A percentile compares a stretch with the other conserved stretches of the same genome.
Conservation (phyloP, 2,329 filamentous ascomycete genomes). For the Phaeosphaeriaceae sp. region DNA sequence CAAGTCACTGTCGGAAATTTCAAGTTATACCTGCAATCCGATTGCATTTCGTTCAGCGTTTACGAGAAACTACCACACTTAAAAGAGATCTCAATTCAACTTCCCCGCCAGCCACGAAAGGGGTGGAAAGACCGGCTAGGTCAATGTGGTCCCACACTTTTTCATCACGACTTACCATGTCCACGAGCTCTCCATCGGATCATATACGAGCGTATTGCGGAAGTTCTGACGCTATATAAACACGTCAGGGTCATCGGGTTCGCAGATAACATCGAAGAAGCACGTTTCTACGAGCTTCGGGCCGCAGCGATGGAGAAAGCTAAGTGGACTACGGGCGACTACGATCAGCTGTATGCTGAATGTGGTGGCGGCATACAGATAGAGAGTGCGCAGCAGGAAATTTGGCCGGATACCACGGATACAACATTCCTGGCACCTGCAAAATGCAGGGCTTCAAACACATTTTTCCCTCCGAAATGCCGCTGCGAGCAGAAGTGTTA, state of each 20-base stretch:
- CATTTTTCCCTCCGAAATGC: conserved; percentile 25
- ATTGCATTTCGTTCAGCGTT: conserved; percentile 17
- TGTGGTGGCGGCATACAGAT: conserved; percentile 24
- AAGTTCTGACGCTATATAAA: conserved; percentile 14
- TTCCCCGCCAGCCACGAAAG: conserved; percentile 16
- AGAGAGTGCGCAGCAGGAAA: conserved; percentile 5
- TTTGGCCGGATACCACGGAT: not conserved
- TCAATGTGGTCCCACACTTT: conserved; percentile 19
- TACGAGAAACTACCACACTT: conserved; percentile 30
- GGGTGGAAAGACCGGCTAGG: conserved; percentile 7
- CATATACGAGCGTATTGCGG: conserved; percentile 33
- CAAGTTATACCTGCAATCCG: not conserved
- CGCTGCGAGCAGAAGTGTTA: conserved; percentile 14
- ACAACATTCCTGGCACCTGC: not conserved
- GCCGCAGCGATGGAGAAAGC: not conserved
- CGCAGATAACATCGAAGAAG: conserved; percentile 26
- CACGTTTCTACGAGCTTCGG: conserved; percentile 11
- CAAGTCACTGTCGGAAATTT: conserved; percentile 24
- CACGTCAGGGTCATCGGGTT: conserved; percentile 21
- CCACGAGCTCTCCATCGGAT: conserved; percentile 27
- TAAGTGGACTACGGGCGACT: conserved; percentile 17
- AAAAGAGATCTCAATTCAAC: conserved; percentile 22
- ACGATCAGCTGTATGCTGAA: conserved; percentile 22
- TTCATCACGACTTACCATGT: conserved; percentile 25
- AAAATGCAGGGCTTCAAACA: not conserved